Base-by-base conservation (phyloP, 345 rosid species). In the Populus tremula region DNA sequence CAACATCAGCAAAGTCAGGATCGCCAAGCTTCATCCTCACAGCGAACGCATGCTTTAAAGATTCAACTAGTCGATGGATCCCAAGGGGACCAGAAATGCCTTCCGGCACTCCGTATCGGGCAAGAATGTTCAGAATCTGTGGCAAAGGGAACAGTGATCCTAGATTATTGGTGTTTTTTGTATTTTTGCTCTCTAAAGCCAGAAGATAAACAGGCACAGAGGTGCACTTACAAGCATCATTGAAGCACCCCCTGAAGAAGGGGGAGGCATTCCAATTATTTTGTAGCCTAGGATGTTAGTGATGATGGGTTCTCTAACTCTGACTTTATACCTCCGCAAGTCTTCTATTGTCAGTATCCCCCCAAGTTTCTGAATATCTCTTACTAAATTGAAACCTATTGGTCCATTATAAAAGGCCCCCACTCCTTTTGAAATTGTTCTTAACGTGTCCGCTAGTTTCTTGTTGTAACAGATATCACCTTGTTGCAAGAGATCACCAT, bases 1-100 rank as follows among this genome's bases (percentile, higher is more conserved):
- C 17, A 8, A 86, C 79, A 69, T 88, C 39, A 8, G 76, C 82
- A 23, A 87, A 91, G 27, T 84, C 90, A 1, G 93, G 96, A 82
- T 90, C 96, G 9, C 93, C 93, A 0, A 90, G 89, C 69, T 89
- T 90, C 92, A 90, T 90, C 83, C 93, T 82, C 53, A 86, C 82
- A 0, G 90, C 90, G 11, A 90, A 87, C 11, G 86, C 87, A 45
- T 91, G 92, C 80, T 90, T 91, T 25, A 91, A 66, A 68, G 96
- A 86, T 84, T 90, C 93, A 4, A 91, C 67, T 33, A 76, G 76
- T 61, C 96, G 82, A 54, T 90, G 96, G 62, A 76, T 59, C n/a
- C 93, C 91, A 8, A 89, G 85, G 36, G 87, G 61, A 1, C 88
- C 88, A 0, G 83, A 84, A 73, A 86, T 45, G 67, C 89, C 92